These are phyloP conservation scores for Novymonas esmeraldas DNA, from an alignment of 208 protist genomes.

Conservation along the genomic window DNA sequence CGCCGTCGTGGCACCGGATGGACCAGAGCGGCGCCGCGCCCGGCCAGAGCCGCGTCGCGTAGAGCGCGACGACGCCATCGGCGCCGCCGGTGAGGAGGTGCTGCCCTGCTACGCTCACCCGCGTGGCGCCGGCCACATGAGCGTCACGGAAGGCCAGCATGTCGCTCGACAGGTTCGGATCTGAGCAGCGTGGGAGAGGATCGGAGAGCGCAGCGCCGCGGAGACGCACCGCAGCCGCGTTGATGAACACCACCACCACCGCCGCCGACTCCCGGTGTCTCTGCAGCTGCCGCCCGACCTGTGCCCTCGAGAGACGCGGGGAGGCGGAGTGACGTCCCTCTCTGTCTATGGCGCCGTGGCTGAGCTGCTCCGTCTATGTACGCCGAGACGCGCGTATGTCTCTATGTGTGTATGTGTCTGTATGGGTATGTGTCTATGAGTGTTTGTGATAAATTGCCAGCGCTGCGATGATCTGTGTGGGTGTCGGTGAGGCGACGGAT, in stretches of 20 bases:
- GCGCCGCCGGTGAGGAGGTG: conserved; percentile 70
- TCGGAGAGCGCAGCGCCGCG: no score
- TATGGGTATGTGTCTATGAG: no score
- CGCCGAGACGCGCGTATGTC: not conserved
- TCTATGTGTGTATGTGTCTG: conserved; percentile 4
- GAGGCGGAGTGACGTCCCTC: no score
- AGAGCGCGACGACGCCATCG: conserved; percentile 80
- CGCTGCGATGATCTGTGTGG: no score
- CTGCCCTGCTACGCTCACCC: conserved; percentile 54
- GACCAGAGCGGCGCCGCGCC: conserved; percentile 58
- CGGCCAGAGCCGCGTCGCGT: conserved; percentile 47
- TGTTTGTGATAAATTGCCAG: no score
- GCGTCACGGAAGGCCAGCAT: conserved; percentile 48
- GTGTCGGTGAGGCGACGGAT: no score
- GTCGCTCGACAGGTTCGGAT: not conserved
- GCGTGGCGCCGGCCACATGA: conserved; percentile 58
- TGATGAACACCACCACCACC: no score
- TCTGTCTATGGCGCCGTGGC: no score
- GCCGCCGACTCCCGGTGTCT: no score
- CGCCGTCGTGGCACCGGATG: conserved; percentile 64
- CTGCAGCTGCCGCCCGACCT: no score
- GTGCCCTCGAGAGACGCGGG: no score
- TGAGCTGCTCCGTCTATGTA: not conserved
- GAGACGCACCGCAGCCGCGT: no score
- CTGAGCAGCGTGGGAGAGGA: not conserved